phyloP scores from a whole-genome alignment of 305 asterid species.

The Rubia peregrina region DNA sequence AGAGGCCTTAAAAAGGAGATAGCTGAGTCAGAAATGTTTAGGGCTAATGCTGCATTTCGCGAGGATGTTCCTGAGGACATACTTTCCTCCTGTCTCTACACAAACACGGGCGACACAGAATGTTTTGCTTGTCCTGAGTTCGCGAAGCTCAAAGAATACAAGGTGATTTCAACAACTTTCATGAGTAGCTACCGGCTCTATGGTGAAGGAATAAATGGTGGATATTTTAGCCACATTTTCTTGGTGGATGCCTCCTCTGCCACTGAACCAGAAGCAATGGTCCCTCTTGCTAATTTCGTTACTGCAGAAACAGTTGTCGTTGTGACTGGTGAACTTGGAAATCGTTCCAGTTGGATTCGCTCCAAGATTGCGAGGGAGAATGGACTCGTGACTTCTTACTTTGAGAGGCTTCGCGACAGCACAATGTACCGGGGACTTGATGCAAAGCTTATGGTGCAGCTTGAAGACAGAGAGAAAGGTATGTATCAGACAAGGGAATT shows the following conservation, averaged over 20 bases:
- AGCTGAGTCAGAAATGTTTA: constrained; percentile 14
- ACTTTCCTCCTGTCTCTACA: constrained; percentile 16
- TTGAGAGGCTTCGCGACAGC: constrained; percentile 16
- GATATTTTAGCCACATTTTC: constrained; percentile 20
- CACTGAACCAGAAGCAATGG: constrained; percentile 22
- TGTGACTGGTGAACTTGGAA: constrained; percentile 11
- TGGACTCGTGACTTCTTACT: constrained; percentile 21
- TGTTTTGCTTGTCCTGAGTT: constrained; percentile 22
- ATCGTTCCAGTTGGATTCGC: constrained; percentile 12
- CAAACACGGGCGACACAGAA: constrained; percentile 1
- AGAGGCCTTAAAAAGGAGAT: constrained; percentile 16
- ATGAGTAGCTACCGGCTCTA: constrained; percentile 22
- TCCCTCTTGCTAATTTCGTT: constrained; percentile 19
- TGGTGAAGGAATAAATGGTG: constrained; percentile 13
- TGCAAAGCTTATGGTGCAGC: constrained; percentile 6
- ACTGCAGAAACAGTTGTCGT: constrained; percentile 10
- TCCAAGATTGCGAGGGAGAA: constrained; percentile 13
- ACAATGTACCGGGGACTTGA: constrained; percentile 4
- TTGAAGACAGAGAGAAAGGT: neutral
- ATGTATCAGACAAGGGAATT: neutral
- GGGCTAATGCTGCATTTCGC: constrained; percentile 26
- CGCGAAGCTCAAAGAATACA: constrained; percentile 11
- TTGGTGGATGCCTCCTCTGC: constrained; percentile 23
- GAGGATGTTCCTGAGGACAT: constrained; percentile 20
- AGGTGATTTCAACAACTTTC: constrained; percentile 19